phyloP scores from a whole-genome alignment of 768 basidiomycete genomes.

The Asterophora parasitica region DNA sequence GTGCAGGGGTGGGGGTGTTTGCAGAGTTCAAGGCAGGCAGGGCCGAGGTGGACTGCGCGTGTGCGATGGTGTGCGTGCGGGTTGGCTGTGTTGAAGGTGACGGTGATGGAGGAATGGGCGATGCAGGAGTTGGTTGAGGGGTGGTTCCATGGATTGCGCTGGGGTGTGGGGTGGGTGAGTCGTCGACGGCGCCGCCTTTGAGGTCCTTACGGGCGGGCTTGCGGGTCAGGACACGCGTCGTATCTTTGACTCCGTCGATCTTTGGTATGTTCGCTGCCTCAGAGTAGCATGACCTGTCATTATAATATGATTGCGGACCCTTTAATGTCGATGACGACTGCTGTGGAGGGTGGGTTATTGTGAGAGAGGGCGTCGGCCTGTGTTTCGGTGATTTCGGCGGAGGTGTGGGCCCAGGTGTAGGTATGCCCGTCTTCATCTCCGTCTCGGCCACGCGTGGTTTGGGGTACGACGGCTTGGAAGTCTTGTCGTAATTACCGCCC shows the following conservation, averaged over 20 bases:
- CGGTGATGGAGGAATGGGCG: constrained; percentile 3
- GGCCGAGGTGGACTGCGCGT: background rate
- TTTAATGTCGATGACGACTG: background rate
- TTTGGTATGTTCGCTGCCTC: constrained; percentile 1
- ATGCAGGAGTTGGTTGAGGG: background rate
- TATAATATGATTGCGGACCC: background rate
- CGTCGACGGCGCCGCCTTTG: background rate
- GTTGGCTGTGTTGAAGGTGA: background rate
- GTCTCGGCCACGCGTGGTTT: too few relatives aligned
- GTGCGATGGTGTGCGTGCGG: background rate
- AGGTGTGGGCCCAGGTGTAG: background rate
- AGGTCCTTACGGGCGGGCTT: constrained; percentile 9
- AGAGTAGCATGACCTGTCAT: background rate
- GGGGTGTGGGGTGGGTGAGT: constrained; percentile 2
- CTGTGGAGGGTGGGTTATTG: background rate
- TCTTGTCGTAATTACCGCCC: too few relatives aligned
- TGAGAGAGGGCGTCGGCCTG: constrained; percentile 3
- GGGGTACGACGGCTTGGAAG: too few relatives aligned
- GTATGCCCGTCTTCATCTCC: background rate
- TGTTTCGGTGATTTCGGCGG: background rate
- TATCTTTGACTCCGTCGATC: constrained; percentile 4
- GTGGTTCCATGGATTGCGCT: background rate
- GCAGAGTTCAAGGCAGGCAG: background rate
- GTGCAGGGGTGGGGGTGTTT: background rate
- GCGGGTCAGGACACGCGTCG: constrained; percentile 6